Base-by-base conservation (phyloP, 2,329 filamentous ascomycete genomes). In the Colletotrichum navitas region DNA sequence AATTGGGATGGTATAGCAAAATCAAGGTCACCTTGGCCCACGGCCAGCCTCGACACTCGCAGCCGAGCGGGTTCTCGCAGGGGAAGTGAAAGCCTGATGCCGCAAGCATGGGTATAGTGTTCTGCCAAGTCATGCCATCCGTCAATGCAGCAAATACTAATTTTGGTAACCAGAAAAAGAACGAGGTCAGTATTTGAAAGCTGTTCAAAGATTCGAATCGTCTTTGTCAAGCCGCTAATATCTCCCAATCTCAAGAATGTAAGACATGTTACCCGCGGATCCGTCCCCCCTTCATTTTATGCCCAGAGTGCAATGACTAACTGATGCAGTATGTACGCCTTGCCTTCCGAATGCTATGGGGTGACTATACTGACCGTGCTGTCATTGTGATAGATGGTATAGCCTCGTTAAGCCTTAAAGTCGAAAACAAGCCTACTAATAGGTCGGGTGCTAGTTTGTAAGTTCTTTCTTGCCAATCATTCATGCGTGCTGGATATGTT, bases 181-280 rank as follows among this genome's bases (percentile, higher is more conserved):
- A 51, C 47, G 47, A 51, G 47, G 47, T 51, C 24, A 26, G 47
- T 51, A 7, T 51, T 24, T 51, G 47, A 51, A 24, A 26, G 3
- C n/a, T 14, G 5, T 2, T 51, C 47, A 26, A 5, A 3, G 4
- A 16, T 2, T 2, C 24, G 8, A 24, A 49, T 14, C 2, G 24
- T 49, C 45, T 12, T 24, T 16, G 47, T 1, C n/a, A 26, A 16
- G 24, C 47, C 47, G 10, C 47, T 51, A 26, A 51, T 24, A 16
- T 26, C n/a, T 49, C 2, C n/a, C n/a, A 51, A 14, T 16, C 3
- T 51, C n/a, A 51, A 51, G 47, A 51, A 26, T 26, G 47, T 51
- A 6, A 26, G 47, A n/a, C n/a, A n/a, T n/a, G n/a, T n/a, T n/a
- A n/a, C n/a, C 2, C 5, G 1, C 0, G 47, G 3, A 3, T 26